Conservation (phyloP, 192 early-diverging fungal species). For the Geranomyces michiganensis region DNA sequence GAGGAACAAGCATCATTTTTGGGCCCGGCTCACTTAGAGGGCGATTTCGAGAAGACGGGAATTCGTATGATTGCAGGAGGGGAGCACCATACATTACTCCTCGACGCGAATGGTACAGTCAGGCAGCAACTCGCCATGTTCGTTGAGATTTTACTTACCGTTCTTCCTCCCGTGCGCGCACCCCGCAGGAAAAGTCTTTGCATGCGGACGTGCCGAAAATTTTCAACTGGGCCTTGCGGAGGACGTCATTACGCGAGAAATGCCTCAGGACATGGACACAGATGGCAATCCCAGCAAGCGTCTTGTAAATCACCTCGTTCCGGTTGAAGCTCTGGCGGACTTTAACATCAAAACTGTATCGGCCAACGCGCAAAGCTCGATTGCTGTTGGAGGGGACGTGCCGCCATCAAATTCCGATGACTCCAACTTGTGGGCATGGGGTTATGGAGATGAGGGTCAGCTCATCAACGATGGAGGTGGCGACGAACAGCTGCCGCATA, state of each 20-base stretch:
- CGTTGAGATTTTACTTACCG: background rate
- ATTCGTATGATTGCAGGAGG: constrained; percentile 74
- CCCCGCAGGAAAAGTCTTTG: constrained; percentile 62
- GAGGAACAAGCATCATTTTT: constrained; percentile 37
- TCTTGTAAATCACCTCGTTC: constrained; percentile 38
- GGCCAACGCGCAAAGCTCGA: too few species aligned
- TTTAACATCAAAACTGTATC: too few species aligned
- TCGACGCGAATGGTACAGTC: constrained; percentile 67
- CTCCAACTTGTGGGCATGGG: constrained; percentile 78
- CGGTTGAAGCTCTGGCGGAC: too few species aligned
- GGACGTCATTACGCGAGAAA: background rate
- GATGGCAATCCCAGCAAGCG: background rate
- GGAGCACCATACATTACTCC: constrained; percentile 81
- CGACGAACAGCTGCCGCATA: constrained; percentile 67
- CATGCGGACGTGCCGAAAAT: constrained; percentile 85
- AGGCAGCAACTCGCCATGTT: background rate
- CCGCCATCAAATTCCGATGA: constrained; percentile 23
- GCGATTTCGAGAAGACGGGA: constrained; percentile 43
- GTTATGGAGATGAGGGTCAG: constrained; percentile 84
- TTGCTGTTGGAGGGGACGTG: constrained; percentile 49
- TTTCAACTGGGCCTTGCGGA: constrained; percentile 75
- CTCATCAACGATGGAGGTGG: constrained; percentile 78
- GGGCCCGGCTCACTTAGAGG: constrained; percentile 60
- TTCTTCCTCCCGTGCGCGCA: background rate
- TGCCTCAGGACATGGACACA: too few species aligned